Conservation (phyloP, 805 yeast species). For the Pichia insulana region DNA sequence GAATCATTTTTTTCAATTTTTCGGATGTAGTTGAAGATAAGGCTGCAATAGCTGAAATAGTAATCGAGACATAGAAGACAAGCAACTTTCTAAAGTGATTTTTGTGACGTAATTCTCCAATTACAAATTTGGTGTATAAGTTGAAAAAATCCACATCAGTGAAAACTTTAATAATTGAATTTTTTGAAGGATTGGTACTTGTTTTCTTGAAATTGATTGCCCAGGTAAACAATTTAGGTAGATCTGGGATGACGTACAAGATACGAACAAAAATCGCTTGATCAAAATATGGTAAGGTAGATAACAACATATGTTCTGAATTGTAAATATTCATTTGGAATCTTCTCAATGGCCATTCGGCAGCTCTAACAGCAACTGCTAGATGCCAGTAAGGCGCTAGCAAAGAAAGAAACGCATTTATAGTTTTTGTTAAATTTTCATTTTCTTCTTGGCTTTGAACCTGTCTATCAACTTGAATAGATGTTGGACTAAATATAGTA, state of each 20-base stretch:
- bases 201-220: constrained; percentile 55
- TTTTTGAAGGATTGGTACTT: constrained; percentile 51
- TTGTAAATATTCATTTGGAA: constrained; percentile 78
- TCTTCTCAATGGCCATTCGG: constrained; percentile 93
- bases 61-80: constrained; percentile 68
- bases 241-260: constrained; percentile 55
- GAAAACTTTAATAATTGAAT: constrained; percentile 65
- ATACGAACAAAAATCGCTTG: constrained; percentile 68
- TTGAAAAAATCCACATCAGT: constrained; percentile 60
- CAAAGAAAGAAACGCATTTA: constrained; percentile 64
- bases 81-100: constrained; percentile 61
- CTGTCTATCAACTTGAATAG: constrained; percentile 71
- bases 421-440: constrained; percentile 63
- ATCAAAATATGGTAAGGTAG: constrained; percentile 74
- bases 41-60: constrained; percentile 62
- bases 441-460: constrained; percentile 74
- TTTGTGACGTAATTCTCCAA: constrained; percentile 41
- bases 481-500: constrained; percentile 75
- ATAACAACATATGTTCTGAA: constrained; percentile 60
- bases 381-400: constrained; percentile 70
- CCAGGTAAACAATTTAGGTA: constrained; percentile 79
- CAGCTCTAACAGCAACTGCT: constrained; percentile 67
- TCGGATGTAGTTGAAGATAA: constrained; percentile 35
- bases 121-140: constrained; percentile 51
- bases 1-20: constrained; percentile 42